phyloP scores from a whole-genome alignment of 2,329 filamentous ascomycete genomes.

The Xylaria polymorpha region DNA sequence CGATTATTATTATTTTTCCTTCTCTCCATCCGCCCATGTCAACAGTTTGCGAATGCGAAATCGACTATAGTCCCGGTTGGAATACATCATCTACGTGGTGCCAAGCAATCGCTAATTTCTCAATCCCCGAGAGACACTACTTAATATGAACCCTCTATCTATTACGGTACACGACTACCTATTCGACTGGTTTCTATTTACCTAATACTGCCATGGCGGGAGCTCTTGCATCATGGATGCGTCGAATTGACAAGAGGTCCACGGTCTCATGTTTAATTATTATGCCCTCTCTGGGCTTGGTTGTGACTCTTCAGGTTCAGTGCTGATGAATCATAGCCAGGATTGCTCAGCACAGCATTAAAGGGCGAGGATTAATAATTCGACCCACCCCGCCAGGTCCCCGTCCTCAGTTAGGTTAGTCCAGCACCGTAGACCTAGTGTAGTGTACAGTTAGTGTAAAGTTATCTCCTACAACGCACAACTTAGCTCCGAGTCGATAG shows the following conservation, averaged over 20 bases:
- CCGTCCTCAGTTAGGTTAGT: not conserved
- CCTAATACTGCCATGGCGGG: not conserved
- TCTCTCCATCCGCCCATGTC: constrained; percentile 17
- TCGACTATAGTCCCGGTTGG: not conserved
- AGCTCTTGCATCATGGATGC: constrained; percentile 16
- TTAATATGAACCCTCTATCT: constrained; percentile 3
- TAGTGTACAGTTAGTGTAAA: too few relatives aligned
- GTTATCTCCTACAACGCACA: constrained; percentile 16
- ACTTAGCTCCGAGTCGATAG: constrained; percentile 15
- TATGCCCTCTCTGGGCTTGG: constrained; percentile 21
- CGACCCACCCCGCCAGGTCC: constrained; percentile 28
- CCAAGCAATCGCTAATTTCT: constrained; percentile 2
- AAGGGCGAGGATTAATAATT: constrained; percentile 40
- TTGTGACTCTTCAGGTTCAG: constrained; percentile 32
- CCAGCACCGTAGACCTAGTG: too few relatives aligned
- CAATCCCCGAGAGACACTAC: constrained; percentile 11
- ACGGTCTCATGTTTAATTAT: constrained; percentile 39
- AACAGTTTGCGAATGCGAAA: constrained; percentile 14
- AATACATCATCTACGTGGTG: constrained; percentile 4
- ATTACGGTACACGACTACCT: too few relatives aligned
- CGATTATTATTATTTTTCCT: not conserved
- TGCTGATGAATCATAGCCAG: constrained; percentile 40
- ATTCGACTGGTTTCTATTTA: constrained; percentile 24
- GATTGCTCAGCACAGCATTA: constrained; percentile 41
- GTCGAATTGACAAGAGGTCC: constrained; percentile 6